phyloP scores from a whole-genome alignment of 2,329 filamentous ascomycete species.

The Epicoccum nigrum region DNA sequence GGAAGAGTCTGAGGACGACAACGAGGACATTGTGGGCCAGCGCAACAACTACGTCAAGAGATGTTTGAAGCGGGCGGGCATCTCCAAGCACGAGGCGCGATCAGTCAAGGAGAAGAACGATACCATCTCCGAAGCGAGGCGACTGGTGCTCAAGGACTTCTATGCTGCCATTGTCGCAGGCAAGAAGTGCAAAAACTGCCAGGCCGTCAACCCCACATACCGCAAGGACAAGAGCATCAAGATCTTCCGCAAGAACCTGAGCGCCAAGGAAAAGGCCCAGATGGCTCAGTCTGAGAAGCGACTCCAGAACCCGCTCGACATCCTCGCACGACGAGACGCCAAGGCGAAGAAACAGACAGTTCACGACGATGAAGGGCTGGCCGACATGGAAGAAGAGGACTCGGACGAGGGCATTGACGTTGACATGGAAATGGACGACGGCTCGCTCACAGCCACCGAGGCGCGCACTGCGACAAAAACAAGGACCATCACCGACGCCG shows the following conservation, averaged over 20 bases:
- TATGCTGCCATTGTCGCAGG: conserved; percentile 72
- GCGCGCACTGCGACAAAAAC: conserved; percentile 47
- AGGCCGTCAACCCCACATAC: conserved; percentile 67
- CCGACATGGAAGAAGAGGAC: conserved; percentile 62
- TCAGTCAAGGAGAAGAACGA: conserved; percentile 75
- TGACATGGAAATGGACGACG: conserved; percentile 47
- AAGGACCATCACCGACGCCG: conserved; percentile 46
- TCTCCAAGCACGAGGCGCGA: conserved; percentile 52
- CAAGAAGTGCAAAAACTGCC: conserved; percentile 71
- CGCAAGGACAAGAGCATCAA: conserved; percentile 92
- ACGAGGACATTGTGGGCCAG: conserved; percentile 61
- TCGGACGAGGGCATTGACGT: conserved; percentile 47
- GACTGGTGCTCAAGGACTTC: conserved; percentile 80
- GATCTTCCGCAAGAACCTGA: conserved; percentile 85
- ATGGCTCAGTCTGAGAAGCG: conserved; percentile 76
- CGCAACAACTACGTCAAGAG: conserved; percentile 73
- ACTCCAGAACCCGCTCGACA: conserved; percentile 71
- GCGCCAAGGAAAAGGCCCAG: conserved; percentile 73
- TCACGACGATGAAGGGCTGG: conserved; percentile 71
- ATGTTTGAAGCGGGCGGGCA: conserved; percentile 67
- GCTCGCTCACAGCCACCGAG: conserved; percentile 60
- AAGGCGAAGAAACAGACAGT: conserved; percentile 52
- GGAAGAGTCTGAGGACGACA: conserved; percentile 64
- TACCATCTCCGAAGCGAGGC: conserved; percentile 76
- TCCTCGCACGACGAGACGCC: conserved; percentile 58